Conservation (phyloP, 345 rosid genomes). For the Corchorus olitorius region DNA sequence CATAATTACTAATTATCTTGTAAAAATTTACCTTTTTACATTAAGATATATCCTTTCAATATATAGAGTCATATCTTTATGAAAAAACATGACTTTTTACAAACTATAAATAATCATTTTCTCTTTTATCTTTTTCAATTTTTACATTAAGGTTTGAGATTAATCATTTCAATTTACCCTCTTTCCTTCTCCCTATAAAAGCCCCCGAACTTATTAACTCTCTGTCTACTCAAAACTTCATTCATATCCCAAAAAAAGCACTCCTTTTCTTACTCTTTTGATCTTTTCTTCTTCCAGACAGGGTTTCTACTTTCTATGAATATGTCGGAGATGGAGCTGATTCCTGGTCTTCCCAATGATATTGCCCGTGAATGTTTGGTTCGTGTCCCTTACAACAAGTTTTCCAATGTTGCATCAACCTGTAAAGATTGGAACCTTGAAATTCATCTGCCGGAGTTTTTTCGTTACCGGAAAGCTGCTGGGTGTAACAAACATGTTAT, state of each 20-base stretch:
- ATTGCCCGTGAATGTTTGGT: slow-evolving; percentile 63
- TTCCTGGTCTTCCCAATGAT: slow-evolving; percentile 67
- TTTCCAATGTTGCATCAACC: slow-evolving; percentile 46
- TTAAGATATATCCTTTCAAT: too few species aligned
- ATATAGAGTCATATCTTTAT: too few species aligned
- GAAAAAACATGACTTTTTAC: too few species aligned
- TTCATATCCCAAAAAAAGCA: not conserved
- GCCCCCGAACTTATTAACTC: too few species aligned
- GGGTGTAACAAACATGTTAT: slow-evolving; percentile 47
- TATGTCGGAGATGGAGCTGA: slow-evolving; percentile 46
- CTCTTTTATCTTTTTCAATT: too few species aligned
- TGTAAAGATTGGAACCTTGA: slow-evolving; percentile 66
- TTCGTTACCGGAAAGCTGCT: slow-evolving; percentile 32
- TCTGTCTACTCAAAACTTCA: too few species aligned
- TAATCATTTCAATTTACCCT: too few species aligned
- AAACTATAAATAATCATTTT: too few species aligned
- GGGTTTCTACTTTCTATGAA: not conserved
- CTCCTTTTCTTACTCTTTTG: not conserved
- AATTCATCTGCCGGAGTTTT: slow-evolving; percentile 47
- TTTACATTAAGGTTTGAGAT: too few species aligned
- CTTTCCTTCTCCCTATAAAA: too few species aligned
- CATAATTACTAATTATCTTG: too few species aligned
- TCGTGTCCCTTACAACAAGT: slow-evolving; percentile 44
- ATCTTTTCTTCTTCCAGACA: not conserved
- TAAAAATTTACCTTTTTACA: too few species aligned